Evolutionary conservation across 2,329 filamentous ascomycete species (phyloP).

Genomic region (Stromatinia cepivora): DNA sequence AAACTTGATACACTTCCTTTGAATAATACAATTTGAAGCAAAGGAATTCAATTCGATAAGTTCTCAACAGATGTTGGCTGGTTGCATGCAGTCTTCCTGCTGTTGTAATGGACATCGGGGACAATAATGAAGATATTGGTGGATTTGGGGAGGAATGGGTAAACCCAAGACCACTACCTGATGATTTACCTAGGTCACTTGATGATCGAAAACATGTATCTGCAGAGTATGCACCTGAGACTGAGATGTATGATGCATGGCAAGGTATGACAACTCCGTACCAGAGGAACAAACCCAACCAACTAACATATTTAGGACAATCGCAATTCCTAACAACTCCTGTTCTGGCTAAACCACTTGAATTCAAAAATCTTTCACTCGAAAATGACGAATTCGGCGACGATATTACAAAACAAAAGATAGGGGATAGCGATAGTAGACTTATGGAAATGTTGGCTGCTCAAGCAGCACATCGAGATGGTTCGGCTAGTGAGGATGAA

Average conservation of each 20-base stretch:
- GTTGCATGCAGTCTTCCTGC: constrained; percentile 37
- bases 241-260: constrained; percentile 98
- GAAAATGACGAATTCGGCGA: constrained; percentile 76
- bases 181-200: constrained; percentile 86
- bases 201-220: constrained; percentile 78
- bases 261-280: constrained; percentile 61
- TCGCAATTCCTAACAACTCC: constrained; percentile 92
- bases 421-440: constrained; percentile 79
- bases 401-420: constrained; percentile 50
- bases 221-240: constrained; percentile 67
- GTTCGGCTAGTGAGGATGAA: constrained; percentile 72
- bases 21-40: constrained; percentile 3
- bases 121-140: constrained; percentile 46
- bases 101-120: constrained; percentile 60
- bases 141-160: constrained; percentile 37
- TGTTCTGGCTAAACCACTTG: constrained; percentile 77
- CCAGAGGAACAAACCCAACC: constrained; percentile 24
- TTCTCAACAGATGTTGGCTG: constrained; percentile 30
- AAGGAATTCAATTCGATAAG: background rate
- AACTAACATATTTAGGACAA: constrained; percentile 62
- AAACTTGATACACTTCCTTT: constrained; percentile 1
- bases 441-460: constrained; percentile 95
- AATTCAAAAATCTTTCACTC: constrained; percentile 78
- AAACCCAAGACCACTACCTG: constrained; percentile 61
- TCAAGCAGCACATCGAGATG: constrained; percentile 82